Evolutionary conservation across 177 flowering plant species (phyloP).

Genomic region (Vitis hybrid): DNA sequence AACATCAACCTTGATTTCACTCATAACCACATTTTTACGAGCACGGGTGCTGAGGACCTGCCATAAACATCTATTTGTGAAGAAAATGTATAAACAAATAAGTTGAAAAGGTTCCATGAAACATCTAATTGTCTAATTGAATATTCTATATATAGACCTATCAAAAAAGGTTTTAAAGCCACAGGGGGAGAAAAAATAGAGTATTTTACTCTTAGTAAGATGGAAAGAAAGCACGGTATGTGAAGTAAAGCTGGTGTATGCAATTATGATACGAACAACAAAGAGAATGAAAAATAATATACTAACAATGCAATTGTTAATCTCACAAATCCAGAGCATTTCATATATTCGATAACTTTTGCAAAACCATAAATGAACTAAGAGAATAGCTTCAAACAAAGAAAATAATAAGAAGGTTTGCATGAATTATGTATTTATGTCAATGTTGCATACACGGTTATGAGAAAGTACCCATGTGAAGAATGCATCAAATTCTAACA

Average conservation of each 20-base stretch:
- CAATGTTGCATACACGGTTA: no score
- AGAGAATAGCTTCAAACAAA: neutral
- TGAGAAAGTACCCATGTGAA: no score
- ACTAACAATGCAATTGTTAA: neutral
- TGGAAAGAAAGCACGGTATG: no score
- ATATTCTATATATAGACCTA: neutral
- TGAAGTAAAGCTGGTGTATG: neutral
- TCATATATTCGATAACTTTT: neutral
- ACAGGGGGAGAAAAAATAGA: no score
- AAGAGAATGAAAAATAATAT: neutral
- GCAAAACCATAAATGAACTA: neutral
- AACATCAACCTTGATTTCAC: slow-evolving; percentile 83
- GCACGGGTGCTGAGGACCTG: slow-evolving; percentile 89
- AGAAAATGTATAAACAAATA: slow-evolving; percentile 1
- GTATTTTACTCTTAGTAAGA: no score
- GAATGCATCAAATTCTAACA: no score
- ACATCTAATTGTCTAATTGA: no score
- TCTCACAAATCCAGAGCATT: neutral
- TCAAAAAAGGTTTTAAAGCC: neutral
- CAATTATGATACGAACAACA: neutral
- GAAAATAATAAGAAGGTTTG: neutral
- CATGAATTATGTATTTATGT: neutral
- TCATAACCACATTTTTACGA: slow-evolving; percentile 75
- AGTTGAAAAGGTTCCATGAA: neutral
- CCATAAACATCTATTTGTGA: slow-evolving; percentile 13